These are phyloP conservation scores for Mortierella sp. DNA, from an alignment of 371 early-diverging fungal genomes.

Conservation along the genomic window DNA sequence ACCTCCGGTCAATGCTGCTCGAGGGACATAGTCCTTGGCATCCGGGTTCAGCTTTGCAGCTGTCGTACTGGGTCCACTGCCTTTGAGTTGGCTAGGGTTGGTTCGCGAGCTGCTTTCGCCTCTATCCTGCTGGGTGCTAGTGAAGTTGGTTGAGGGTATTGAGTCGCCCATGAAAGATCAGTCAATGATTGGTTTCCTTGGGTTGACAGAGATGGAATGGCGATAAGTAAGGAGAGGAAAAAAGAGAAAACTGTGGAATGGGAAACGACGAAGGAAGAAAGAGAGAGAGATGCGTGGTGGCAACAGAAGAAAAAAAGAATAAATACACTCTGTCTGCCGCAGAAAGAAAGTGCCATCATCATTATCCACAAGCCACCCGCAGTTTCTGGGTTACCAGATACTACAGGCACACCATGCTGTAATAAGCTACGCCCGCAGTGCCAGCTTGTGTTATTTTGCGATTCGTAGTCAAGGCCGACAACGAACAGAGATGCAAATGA, in stretches of 20 bases:
- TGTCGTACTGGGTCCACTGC: conserved; percentile 5
- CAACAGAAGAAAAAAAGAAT: background rate
- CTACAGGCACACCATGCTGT: background rate
- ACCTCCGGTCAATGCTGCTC: background rate
- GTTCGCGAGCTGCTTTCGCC: conserved; percentile 1
- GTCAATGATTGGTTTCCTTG: background rate
- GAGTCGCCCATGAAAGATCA: conserved; percentile 8
- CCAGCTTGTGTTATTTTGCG: background rate
- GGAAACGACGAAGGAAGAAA: background rate
- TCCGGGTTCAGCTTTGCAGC: conserved; percentile 35
- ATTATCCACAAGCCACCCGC: conserved; percentile 37
- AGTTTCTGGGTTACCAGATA: background rate
- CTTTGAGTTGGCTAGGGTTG: background rate
- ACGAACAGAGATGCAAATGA: no score
- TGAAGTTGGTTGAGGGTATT: background rate
- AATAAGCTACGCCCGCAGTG: background rate
- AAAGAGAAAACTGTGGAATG: background rate
- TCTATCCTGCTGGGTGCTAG: conserved; percentile 2
- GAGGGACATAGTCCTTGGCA: conserved; percentile 52
- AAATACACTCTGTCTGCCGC: background rate
- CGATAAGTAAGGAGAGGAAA: background rate
- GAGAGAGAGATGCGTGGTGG: background rate
- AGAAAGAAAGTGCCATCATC: no score
- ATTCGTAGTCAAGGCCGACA: no score
- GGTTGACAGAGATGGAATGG: background rate